Evolutionary conservation across 1,284 basidiomycete genomes (phyloP), one percentile per base, ranked within the genome.

Genomic region (Apiotrichum akiyoshidainum): DNA sequence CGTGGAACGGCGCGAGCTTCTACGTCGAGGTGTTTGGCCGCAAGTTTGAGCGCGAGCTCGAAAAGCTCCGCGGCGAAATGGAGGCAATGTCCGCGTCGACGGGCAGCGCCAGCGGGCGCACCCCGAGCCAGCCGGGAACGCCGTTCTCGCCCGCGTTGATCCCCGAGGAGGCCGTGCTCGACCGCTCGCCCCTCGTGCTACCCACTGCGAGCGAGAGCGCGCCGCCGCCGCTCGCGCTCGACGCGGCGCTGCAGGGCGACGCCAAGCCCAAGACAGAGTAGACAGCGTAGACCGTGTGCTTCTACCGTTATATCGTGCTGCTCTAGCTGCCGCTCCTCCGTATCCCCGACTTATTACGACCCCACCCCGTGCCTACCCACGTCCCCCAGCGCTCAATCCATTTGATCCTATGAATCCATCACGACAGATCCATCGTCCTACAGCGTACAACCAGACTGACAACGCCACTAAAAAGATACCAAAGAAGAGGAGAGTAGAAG

Each of bases 11-110:
- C n/a, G 79, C 76, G 16, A 66, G 68, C 11, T 80, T 78, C 81
- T 95, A 95, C 75, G 92, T 96, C 61, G 93, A 97, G 74, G 92
- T 95, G 35, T 95, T 94, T 73, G 92, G 92, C 40, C 85, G 92
- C 77, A 94, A 94, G 90, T 95, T 95, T 68, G 92, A 94, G 74
- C 85, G 88, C 40, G 92, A 95, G 76, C 80, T 95, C 14, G 92
- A 94, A 70, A 85, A 86, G 1, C 78, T 95, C 37, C 85, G 92
- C 45, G 92, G 90, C 76, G 92, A 94, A 71, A 78, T 78, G 75
- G 76, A 78, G 54, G 56, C 53, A 5, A 44, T 60, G 48, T 48
- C 49, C 37, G 37, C 35, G 10, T 49, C 65, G 11, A 63, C 70
- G n/a, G 71, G 71, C 11, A 62, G 64, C 1, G 65, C 67, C 10